Evolutionary conservation across 345 rosid species (phyloP).

Genomic region (Salix arbutifolia): DNA sequence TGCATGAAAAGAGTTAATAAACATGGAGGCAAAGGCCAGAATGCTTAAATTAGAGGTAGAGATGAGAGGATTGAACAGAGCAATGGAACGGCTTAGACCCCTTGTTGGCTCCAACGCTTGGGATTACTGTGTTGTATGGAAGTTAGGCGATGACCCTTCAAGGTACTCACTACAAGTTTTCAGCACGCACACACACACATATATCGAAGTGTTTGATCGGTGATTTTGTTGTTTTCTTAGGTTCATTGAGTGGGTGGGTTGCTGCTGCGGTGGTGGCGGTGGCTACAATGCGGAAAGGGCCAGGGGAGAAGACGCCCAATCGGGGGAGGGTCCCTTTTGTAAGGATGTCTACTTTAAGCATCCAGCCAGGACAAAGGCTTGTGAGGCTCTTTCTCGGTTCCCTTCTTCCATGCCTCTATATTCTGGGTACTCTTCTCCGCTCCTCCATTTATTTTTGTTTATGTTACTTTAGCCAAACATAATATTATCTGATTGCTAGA

Average conservation of each 20-base stretch:
- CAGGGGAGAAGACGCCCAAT: conserved; percentile 20
- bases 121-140: conserved; percentile 87
- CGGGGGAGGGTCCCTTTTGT: conserved; percentile 31
- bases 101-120: conserved; percentile 57
- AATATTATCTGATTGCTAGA: conserved; percentile 1
- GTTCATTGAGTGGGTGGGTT: conserved; percentile 76
- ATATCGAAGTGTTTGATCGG: background rate
- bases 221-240: conserved; percentile 25
- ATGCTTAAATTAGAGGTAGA: conserved; percentile 8
- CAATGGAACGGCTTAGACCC: conserved; percentile 67
- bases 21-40: too few species aligned
- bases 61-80: conserved; percentile 49
- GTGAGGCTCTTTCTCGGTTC: conserved; percentile 59
- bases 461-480: background rate
- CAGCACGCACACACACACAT: too few species aligned
- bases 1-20: too few species aligned
- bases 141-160: conserved; percentile 75
- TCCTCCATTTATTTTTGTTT: background rate
- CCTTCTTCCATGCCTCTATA: conserved; percentile 63
- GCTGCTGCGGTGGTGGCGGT: conserved; percentile 56
- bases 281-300: conserved; percentile 31
- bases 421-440: conserved; percentile 47
- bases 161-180: conserved; percentile 27
- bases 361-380: conserved; percentile 45
- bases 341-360: conserved; percentile 54